A percentile compares a stretch with the other conserved stretches of the same genome.
Conservation (phyloP, 106 monocot species). For the Dendrobium nobile region DNA sequence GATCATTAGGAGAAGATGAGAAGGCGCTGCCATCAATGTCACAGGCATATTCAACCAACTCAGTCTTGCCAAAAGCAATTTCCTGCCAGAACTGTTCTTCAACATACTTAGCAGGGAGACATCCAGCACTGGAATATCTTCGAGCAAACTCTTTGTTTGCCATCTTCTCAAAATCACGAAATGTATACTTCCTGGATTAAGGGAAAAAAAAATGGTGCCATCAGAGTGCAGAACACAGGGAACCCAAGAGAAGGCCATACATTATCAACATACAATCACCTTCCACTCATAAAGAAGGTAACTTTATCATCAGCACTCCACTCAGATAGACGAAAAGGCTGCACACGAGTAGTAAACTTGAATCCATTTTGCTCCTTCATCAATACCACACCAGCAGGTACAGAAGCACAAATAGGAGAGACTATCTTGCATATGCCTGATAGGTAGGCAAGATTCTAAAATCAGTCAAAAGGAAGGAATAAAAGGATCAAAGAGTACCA, state of each 20-base stretch:
- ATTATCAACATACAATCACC: conserved; percentile 21
- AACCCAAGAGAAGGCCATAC: neutral
- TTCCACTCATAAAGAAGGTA: conserved; percentile 91
- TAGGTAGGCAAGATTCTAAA: neutral
- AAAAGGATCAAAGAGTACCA: neutral
- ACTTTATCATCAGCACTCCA: conserved; percentile 77
- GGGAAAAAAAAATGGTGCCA: neutral
- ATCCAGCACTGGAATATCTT: conserved; percentile 71
- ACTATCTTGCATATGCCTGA: conserved; percentile 92
- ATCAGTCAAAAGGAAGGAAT: neutral
- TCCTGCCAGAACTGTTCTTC: conserved; percentile 98
- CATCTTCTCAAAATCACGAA: conserved; percentile 96
- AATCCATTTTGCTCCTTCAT: conserved; percentile 91
- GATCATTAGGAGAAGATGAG: conserved; percentile 73
- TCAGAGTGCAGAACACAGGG: conserved; percentile 2
- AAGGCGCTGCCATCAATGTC: conserved; percentile 98
- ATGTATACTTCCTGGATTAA: conserved; percentile 75
- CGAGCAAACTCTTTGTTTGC: conserved; percentile 76
- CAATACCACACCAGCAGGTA: conserved; percentile 87
- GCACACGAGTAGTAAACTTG: conserved; percentile 89
- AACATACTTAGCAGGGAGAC: conserved; percentile 73
- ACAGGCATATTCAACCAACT: conserved; percentile 87
- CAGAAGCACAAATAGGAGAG: conserved; percentile 73
- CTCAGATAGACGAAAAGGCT: conserved; percentile 78
- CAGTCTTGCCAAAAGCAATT: conserved; percentile 80